A percentile compares a stretch with the other conserved stretches of the same genome.
Evolutionary conservation across 1,284 basidiomycete species (phyloP).

Genomic region (Sporisorium reilianum): DNA sequence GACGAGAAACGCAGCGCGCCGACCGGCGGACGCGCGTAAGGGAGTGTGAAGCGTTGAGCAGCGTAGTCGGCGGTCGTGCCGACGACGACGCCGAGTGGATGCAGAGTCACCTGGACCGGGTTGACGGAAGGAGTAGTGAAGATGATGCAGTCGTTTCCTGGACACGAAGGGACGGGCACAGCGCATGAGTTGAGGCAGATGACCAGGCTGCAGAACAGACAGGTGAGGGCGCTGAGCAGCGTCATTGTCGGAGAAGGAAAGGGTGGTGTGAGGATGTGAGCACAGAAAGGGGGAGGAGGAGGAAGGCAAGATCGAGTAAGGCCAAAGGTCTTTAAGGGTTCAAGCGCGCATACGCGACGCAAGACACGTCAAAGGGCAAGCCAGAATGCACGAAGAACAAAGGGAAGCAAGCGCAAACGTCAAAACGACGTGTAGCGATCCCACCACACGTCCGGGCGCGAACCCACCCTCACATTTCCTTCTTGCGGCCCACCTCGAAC

Average conservation of each 20-base stretch:
- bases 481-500: too few relatives aligned
- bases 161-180: slow-evolving; percentile 8
- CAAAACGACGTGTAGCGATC: slow-evolving; percentile 29
- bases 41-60: slow-evolving; percentile 51
- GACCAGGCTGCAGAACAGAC: slow-evolving; percentile 30
- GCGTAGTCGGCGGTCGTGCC: slow-evolving; percentile 13
- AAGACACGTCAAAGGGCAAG: too few relatives aligned
- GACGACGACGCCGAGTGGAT: slow-evolving; percentile 16
- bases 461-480: background rate
- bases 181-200: slow-evolving; percentile 20
- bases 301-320: too few relatives aligned
- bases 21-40: slow-evolving; percentile 53
- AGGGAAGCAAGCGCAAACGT: slow-evolving; percentile 12
- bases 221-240: slow-evolving; percentile 15
- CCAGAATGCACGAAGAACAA: slow-evolving; percentile 15
- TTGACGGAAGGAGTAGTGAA: background rate
- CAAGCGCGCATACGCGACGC: too few relatives aligned
- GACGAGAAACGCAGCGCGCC: slow-evolving; percentile 50
- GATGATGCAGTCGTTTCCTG: slow-evolving; percentile 8
- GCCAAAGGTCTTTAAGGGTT: background rate
- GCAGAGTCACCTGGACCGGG: slow-evolving; percentile 17
- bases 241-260: slow-evolving; percentile 6
- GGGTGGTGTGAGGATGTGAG: background rate
- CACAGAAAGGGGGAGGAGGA: background rate
- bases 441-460: slow-evolving; percentile 16